These are phyloP conservation scores for Pyricularia grisea DNA, from an alignment of 2,329 filamentous ascomycete genomes.

Conservation along the genomic window DNA sequence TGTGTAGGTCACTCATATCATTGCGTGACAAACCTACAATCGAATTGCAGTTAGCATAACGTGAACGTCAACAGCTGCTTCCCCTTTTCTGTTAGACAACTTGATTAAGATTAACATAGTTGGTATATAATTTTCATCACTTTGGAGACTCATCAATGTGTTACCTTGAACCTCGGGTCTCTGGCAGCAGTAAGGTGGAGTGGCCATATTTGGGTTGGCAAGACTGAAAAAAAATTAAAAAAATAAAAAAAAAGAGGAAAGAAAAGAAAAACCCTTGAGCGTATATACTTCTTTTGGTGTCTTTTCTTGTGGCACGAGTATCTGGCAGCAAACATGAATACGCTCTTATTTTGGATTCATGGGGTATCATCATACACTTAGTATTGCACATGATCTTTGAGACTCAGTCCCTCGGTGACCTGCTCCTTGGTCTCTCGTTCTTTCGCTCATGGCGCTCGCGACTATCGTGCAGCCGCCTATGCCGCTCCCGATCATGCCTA, in stretches of 20 bases:
- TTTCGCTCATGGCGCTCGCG: background rate
- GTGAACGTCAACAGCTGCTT: background rate
- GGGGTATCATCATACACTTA: background rate
- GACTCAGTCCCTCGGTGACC: background rate
- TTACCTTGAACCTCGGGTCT: too few species aligned
- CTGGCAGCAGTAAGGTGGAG: too few species aligned
- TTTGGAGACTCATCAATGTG: too few species aligned
- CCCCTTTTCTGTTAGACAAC: too few species aligned
- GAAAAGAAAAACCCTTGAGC: too few species aligned
- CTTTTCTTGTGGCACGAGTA: background rate
- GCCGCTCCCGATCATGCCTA: constrained; percentile 12
- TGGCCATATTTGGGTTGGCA: too few species aligned
- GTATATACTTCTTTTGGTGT: background rate
- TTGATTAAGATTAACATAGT: too few species aligned
- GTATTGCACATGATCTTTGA: background rate
- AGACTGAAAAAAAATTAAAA: too few species aligned
- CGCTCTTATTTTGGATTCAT: background rate
- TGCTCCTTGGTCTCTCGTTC: background rate
- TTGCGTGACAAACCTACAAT: background rate
- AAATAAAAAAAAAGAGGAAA: too few species aligned
- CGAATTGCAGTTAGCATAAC: background rate
- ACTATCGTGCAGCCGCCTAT: background rate
- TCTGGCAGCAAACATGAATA: background rate
- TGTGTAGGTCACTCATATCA: constrained; percentile 20
- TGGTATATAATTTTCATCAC: too few species aligned